Conservation (phyloP, 2,329 filamentous ascomycete species). For the Fusarium algeriense region DNA sequence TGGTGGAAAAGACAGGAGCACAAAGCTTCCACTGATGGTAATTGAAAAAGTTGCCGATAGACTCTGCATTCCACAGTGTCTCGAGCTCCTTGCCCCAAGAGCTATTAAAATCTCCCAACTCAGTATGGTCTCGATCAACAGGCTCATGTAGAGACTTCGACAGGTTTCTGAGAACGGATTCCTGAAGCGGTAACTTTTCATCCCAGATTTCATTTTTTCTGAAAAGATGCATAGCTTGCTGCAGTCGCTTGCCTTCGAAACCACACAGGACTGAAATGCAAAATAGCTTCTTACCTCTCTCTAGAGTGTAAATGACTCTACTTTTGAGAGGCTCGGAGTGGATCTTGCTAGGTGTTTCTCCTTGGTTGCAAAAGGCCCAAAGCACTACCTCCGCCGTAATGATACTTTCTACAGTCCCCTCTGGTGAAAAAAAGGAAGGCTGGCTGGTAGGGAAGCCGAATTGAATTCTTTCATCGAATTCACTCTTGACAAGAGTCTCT, state of each 20-base stretch:
- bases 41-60: background rate
- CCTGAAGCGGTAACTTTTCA: background rate
- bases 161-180: background rate
- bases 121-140: background rate
- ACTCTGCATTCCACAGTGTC: background rate
- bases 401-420: background rate
- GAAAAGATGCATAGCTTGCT: background rate
- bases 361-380: background rate
- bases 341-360: background rate
- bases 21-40: background rate
- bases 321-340: background rate
- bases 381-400: background rate
- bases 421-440: background rate
- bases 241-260: background rate
- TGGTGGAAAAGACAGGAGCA: background rate
- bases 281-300: background rate
- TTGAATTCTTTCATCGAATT: background rate
- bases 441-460: no score
- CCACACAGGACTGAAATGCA: background rate
- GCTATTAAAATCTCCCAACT: accelerated
- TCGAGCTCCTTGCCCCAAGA: background rate
- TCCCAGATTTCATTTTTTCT: background rate
- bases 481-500: background rate
- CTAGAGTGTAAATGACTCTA: background rate
- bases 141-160: background rate